Conservation (phyloP, 192 early-diverging fungal species). For the Ambispora gerdemannii region DNA sequence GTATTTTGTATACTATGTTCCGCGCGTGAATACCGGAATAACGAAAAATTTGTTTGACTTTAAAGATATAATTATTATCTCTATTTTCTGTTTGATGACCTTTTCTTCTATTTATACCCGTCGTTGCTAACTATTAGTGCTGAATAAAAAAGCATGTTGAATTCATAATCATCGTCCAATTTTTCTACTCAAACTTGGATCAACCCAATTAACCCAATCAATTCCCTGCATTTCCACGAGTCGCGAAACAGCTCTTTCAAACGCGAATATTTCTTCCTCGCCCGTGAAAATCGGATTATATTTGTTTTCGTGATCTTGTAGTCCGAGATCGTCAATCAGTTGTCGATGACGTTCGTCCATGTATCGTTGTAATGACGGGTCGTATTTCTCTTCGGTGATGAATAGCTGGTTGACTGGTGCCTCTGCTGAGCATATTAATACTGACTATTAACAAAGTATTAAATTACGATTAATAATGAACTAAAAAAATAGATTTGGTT, state of each 20-base stretch:
- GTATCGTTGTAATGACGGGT: constrained; percentile 40
- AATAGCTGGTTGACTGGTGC: constrained; percentile 67
- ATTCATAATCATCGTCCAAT: too few relatives aligned
- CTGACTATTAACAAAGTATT: constrained; percentile 40
- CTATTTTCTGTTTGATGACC: too few relatives aligned
- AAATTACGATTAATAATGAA: not conserved
- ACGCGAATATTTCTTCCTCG: constrained; percentile 95
- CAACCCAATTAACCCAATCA: constrained; percentile 66
- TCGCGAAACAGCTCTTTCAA: constrained; percentile 87
- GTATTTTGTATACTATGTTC: too few relatives aligned
- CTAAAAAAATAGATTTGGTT: too few relatives aligned
- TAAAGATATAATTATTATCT: too few relatives aligned
- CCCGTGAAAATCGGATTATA: constrained; percentile 70
- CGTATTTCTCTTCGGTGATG: constrained; percentile 55
- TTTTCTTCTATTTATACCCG: too few relatives aligned
- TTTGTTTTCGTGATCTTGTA: constrained; percentile 43
- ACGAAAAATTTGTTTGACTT: too few relatives aligned
- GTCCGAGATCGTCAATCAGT: constrained; percentile 60
- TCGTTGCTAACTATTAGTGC: too few relatives aligned
- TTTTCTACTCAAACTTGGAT: too few relatives aligned
- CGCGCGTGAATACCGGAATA: too few relatives aligned
- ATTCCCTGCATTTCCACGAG: constrained; percentile 89
- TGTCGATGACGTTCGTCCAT: constrained; percentile 45
- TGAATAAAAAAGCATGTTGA: too few relatives aligned
- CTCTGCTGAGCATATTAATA: constrained; percentile 71